Conservation (phyloP, 163 green algal genomes). For the Prototheca wickerhamii region DNA sequence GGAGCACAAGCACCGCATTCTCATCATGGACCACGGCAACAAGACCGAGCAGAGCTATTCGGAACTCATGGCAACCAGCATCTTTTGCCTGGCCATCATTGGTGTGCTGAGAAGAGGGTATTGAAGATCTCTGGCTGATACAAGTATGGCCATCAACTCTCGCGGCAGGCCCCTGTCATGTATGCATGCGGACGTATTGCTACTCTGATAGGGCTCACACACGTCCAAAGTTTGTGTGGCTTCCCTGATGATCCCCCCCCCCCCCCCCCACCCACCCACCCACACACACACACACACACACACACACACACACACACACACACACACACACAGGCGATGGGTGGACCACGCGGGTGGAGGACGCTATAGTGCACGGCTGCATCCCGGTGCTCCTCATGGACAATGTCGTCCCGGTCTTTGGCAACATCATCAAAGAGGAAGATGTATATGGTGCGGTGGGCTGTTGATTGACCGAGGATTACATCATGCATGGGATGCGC, state of each 20-base stretch:
- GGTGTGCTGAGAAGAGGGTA: background rate
- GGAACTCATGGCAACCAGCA: constrained; percentile 1
- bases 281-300: background rate
- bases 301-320: background rate
- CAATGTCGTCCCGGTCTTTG: constrained; percentile 33
- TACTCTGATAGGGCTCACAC: background rate
- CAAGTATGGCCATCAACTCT: background rate
- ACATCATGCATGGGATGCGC: background rate
- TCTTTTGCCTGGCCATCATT: constrained; percentile 10
- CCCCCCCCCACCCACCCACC: background rate
- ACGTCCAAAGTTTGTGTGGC: background rate
- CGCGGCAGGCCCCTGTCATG: too few relatives aligned
- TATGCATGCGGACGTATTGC: background rate
- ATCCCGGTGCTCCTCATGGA: constrained; percentile 59
- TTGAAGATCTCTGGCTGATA: background rate
- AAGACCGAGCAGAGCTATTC: constrained; percentile 3
- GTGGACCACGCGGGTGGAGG: constrained; percentile 24
- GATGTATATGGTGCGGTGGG: background rate
- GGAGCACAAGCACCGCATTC: constrained; percentile 13
- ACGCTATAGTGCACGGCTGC: constrained; percentile 53
- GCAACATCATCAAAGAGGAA: constrained; percentile 32
- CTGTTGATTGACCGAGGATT: background rate
- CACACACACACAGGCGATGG: constrained; percentile 31
- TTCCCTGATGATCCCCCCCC: background rate
- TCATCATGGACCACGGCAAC: constrained; percentile 1